Evolutionary conservation across 2,329 filamentous ascomycete genomes (phyloP), one percentile per base, ranked within the genome.

Genomic region (Sclerotinia spermophila): DNA sequence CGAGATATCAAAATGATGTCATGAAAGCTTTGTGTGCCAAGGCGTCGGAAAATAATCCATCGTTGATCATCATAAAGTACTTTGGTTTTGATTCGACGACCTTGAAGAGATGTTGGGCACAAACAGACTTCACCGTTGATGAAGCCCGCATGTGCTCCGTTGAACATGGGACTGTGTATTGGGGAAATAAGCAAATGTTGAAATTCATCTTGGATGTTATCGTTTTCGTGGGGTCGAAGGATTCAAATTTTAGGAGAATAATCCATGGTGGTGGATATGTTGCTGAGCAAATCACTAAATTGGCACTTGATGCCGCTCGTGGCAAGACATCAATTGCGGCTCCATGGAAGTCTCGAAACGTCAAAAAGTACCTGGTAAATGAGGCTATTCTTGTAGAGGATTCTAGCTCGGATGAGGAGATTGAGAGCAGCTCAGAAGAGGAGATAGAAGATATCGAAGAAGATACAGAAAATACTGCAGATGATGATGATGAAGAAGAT

Each of bases 401-500:
- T 24, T 48, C 30, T 66, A 35, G 44, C n/a, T 45, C 27, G 13
- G 44, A 66, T n/a, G 35, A 33, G 21, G 33, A 51, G 7, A 17
- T 17, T 66, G 44, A 33, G 15, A 13, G 19, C 19, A 13, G 35
- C 24, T 48, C 24, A n/a, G 8, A 27, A 19, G 35, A 27, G 60
- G 40, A 45, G 13, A 15, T 11, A 10, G 21, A 40, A 11, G 35
- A 61, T 27, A 19, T 40, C 19, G 30, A 61, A 21, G 30, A 64
- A 30, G 44, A 64, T 45, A 35, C 40, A 27, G 60, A 48, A 11
- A 38, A 96, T 84, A 0, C 93, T 93, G 0, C 96, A 84, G 24
- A 96, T 90, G 21, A 96, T 84, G 80, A 96, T 96, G 65, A 96
- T 86, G 71, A 95, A 2, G 92, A 86, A 1, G 27, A 33, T 33